Evolutionary conservation across 2,329 filamentous ascomycete genomes (phyloP), one percentile per base, ranked within the genome.

Genomic region (Microcyclosporella mali): DNA sequence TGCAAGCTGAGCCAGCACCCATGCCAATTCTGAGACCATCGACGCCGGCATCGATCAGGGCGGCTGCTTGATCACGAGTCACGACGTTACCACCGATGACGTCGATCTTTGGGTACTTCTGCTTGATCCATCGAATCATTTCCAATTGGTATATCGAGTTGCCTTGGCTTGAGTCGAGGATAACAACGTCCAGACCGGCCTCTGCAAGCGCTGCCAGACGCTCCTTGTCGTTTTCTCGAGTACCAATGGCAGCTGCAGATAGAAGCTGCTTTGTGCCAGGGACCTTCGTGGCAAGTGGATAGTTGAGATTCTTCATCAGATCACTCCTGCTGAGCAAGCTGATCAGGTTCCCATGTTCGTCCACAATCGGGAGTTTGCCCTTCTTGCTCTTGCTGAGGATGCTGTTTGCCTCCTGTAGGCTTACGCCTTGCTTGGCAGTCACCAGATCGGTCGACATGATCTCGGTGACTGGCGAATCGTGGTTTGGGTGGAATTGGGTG

Each of bases 1-100:
- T 98, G 70, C 92, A 98, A 63, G 92, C 92, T 63, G 87, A 94
- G 63, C 92, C 92, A 64, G 88, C 94, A 57, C 92, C 92, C 92
- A 98, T 98, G 65, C 92, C 92, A 63, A 98, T 98, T 65, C 92
- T 87, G 57, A 98, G 80, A 66, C 92, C 94, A 65, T 98, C 92
- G 46, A 87, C 90, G 64, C 92, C 92, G 55, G 90, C 92, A 49
- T 85, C 87, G 61, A 98, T 97, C 56, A 98, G 74, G 50, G 78
- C 73, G 40, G 94, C 92, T 55, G 92, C 92, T 74, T 98, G 92
- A 66, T 97, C 90, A 42, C 90, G 84, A 44, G 92, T 98, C 59
- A 98, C 92, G 56, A 98, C 92, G 71, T 98, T 98, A 72, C 92
- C 92, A 63, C 85, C 94, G 64, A 98, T 95, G 64, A 98, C 92